These are phyloP conservation scores for Caloboletus firmus DNA, from an alignment of 1,284 basidiomycete species.

Conservation along the genomic window DNA sequence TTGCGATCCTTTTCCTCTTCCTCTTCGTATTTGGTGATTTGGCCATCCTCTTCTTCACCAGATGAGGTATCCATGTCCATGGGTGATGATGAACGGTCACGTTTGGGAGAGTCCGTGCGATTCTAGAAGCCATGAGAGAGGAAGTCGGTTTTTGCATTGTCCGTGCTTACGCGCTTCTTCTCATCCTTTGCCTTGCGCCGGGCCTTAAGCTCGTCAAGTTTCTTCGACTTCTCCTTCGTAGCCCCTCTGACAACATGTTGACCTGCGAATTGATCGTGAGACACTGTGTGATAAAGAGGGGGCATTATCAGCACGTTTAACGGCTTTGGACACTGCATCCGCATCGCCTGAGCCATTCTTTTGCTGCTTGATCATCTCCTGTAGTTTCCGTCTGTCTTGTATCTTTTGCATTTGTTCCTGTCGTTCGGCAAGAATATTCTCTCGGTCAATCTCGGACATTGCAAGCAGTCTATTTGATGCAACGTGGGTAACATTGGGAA, in stretches of 20 bases:
- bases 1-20: slow-evolving; percentile 66
- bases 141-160: background rate
- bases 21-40: slow-evolving; percentile 66
- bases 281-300: background rate
- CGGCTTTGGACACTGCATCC: slow-evolving; percentile 68
- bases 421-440: slow-evolving; percentile 79
- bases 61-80: slow-evolving; percentile 81
- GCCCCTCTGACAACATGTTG: slow-evolving; percentile 76
- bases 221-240: slow-evolving; percentile 79
- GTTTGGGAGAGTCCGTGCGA: slow-evolving; percentile 55
- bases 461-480: slow-evolving; percentile 59
- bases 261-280: slow-evolving; percentile 42
- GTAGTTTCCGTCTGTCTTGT: slow-evolving; percentile 72
- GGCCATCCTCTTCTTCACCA: slow-evolving; percentile 69
- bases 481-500: slow-evolving; percentile 7
- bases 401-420: slow-evolving; percentile 79
- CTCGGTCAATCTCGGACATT: slow-evolving; percentile 86
- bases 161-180: slow-evolving; percentile 58
- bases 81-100: slow-evolving; percentile 67
- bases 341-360: slow-evolving; percentile 50
- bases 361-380: slow-evolving; percentile 71
- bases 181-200: slow-evolving; percentile 80
- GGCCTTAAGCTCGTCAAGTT: slow-evolving; percentile 82
- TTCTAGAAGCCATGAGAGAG: slow-evolving; percentile 34
- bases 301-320: slow-evolving; percentile 57